Base-by-base conservation (phyloP, 768 basidiomycete species). In the Phylloporus scabripes region DNA sequence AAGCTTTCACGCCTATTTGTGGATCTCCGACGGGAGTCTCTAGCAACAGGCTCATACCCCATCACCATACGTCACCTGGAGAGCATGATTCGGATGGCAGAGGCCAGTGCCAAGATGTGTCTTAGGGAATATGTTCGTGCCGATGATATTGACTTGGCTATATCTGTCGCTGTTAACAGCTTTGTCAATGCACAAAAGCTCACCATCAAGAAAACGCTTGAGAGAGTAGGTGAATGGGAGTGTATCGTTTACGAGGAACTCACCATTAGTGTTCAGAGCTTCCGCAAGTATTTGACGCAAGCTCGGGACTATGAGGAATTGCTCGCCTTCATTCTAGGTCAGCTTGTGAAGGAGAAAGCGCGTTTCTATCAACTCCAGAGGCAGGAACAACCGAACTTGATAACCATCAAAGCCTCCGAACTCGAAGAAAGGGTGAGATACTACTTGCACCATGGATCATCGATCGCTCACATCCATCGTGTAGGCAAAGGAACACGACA, bases 31-130 rank as follows among this genome's bases (percentile, higher is more conserved):
- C 86, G 93, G 54, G 96, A 99, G 65, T 98, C 95, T 5, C 75
- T 92, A 59, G 92, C 92, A 17, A 99, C 96, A 2, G 95, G 95
- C n/a, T 97, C 95, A 18, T 96, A 91, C 71, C 96, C 96, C 2
- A 96, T 99, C 65, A 99, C 96, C 8, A 87, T 98, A 42, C 90
- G 96, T 49, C 96, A 98, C 63, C 70, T 99, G 50, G 96, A 99
- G 72, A 95, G 92, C 65, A 96, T 96, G 90, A 98, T 99, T 70
- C 86, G 96, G 34, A 98, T 98, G 95, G 81, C 92, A 3, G 96
- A 99, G 69, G 95, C 96, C 12, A 92, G 89, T 62, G 96, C 96
- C 20, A 96, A 95, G 75, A 98, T 99, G 96, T 84, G 94, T 42
- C 73, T 99, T 53, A 79, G 96, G 46, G 95, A 98, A 69, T 97